Evolutionary conservation across 139 green algal genomes (phyloP), one percentile per base, ranked within the genome.

Genomic region (Chlamydomonas incerta): DNA sequence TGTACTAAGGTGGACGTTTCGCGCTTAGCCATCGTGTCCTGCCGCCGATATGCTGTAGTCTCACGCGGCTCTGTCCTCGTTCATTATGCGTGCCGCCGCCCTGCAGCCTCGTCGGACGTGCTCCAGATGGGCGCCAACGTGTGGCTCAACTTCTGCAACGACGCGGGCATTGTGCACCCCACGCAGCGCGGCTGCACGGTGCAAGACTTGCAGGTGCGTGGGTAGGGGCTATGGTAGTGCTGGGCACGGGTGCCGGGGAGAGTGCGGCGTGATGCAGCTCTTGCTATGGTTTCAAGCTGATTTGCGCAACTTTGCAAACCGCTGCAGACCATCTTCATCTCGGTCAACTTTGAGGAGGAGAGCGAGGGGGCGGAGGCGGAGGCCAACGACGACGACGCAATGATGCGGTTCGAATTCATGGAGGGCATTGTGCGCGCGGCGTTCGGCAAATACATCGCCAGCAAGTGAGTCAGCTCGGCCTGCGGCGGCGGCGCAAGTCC

Each of bases 271-370:
- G n/a, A n/a, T n/a, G n/a, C n/a, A n/a, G n/a, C n/a, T n/a, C n/a
- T n/a, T n/a, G n/a, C n/a, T n/a, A n/a, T n/a, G n/a, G n/a, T n/a
- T n/a, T n/a, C n/a, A n/a, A n/a, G n/a, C n/a, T n/a, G n/a, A n/a
- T n/a, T n/a, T n/a, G n/a, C n/a, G n/a, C n/a, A n/a, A n/a, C n/a
- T n/a, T n/a, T n/a, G n/a, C n/a, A 50, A 50, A 50, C 41, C 41
- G 41, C n/a, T 15, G 57, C 72, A 87, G 80, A 90, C 69, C 52
- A 87, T 93, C 67, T 93, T 93, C 66, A 69, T 93, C 3, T 82
- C 88, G n/a, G 85, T 88, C 57, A 93, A 93, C 67, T 93, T 92
- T 46, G 90, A 93, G 85, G 89, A 92, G 74, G 90, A 90, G 52
- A 69, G 10, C 9, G 73, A 80, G 26, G 70, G 58, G 33, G 67